A percentile compares a stretch with the other conserved stretches of the same genome.
These are phyloP conservation scores for Auriscalpium vulgare DNA, from an alignment of 768 basidiomycete species.

Conservation along the genomic window DNA sequence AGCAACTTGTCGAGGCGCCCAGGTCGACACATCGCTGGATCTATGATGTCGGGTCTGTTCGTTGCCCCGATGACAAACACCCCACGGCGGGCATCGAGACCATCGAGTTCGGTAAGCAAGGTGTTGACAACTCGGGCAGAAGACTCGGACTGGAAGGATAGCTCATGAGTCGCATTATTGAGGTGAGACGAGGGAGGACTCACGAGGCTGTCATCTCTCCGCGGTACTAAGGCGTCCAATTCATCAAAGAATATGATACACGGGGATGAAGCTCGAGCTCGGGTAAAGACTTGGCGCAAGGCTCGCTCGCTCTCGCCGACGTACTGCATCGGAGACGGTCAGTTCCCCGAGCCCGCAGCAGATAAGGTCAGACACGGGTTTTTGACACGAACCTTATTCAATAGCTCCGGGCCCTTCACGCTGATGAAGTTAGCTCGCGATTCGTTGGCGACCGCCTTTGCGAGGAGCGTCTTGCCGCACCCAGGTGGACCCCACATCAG, in stretches of 20 bases:
- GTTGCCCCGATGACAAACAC: slow-evolving; percentile 95
- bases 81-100: slow-evolving; percentile 75
- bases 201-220: slow-evolving; percentile 84
- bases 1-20: slow-evolving; percentile 90
- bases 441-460: slow-evolving; percentile 97
- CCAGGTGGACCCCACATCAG: slow-evolving; percentile 98
- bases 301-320: slow-evolving; percentile 97
- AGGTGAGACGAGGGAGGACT: slow-evolving; percentile 18
- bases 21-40: slow-evolving; percentile 96
- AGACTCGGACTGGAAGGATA: slow-evolving; percentile 66
- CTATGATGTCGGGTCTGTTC: slow-evolving; percentile 94
- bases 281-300: slow-evolving; percentile 88
- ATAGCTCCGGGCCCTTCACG: slow-evolving; percentile 91
- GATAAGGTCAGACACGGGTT: neutral
- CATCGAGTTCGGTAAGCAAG: slow-evolving; percentile 88
- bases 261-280: slow-evolving; percentile 88
- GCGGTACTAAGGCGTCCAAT: slow-evolving; percentile 84
- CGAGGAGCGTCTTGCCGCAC: slow-evolving; percentile 95
- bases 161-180: neutral
- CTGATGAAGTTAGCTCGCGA: slow-evolving; percentile 94
- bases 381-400: slow-evolving; percentile 74
- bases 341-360: neutral
- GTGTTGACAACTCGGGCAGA: slow-evolving; percentile 93
- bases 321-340: slow-evolving; percentile 45
- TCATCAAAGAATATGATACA: slow-evolving; percentile 97